Evolutionary conservation across 768 basidiomycete genomes (phyloP), one percentile per base, ranked within the genome.

Genomic region (Phaffia tasmanica): DNA sequence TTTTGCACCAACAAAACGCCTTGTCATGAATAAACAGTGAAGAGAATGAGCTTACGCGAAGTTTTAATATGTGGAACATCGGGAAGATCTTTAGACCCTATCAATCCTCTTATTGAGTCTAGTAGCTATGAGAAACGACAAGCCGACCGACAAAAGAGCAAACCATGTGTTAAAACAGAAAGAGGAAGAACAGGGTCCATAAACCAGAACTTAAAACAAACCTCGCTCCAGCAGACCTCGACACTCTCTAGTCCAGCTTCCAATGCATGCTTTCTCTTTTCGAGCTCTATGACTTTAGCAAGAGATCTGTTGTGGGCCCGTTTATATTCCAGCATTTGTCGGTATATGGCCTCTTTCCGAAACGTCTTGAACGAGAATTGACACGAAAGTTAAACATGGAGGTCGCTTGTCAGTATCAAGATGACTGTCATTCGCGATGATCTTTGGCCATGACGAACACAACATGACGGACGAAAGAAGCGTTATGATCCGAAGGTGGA

Each of bases 341-440:
- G 81, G 76, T 84, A 90, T 59, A 91, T 84, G 53, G 89, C 89
- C 72, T 88, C 87, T 76, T 91, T 90, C 69, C 86, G 83, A 75
- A 88, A 90, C n/a, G 82, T 79, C 88, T 90, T 70, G 67, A 66
- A 57, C 64, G 47, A 61, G 55, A 63, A 62, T 54, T 6, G 21
- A 46, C 15, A 53, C 51, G 35, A n/a, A 16, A 53, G 51, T 7
- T 16, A 53, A 11, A 21, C 23, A 14, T 15, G 27, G 18, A 35
- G 27, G 48, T 18, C 27, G 23, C 21, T n/a, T 48, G 57, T 57
- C 64, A 65, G 57, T 30, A 46, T 48, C 35, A 42, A 11, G 4
- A 23, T 30, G 48, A 50, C 14, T 25, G 11, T n/a, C 23, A 18
- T 51, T 16, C 48, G 19, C 23, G 29, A n/a, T 23, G 21, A 35